These are phyloP conservation scores for Globisporangium viniferum DNA, from an alignment of 352 stramenopile species.

Conservation along the genomic window DNA sequence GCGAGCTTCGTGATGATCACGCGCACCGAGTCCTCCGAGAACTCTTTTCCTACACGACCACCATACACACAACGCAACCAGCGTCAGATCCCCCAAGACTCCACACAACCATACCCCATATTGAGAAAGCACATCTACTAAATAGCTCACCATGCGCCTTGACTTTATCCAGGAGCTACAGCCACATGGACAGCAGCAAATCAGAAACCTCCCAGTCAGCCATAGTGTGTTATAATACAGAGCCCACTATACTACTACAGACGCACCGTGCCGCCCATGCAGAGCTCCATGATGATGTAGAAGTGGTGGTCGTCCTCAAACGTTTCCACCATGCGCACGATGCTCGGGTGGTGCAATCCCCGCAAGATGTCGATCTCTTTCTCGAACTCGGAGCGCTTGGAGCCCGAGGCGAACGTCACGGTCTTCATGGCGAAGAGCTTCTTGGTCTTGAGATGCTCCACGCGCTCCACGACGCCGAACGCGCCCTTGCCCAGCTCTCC, in stretches of 20 bases:
- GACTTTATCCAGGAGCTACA: slow-evolving; percentile 58
- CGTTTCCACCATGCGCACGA: slow-evolving; percentile 79
- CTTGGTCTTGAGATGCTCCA: slow-evolving; percentile 64
- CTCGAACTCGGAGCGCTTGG: slow-evolving; percentile 67
- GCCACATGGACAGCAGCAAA: neutral
- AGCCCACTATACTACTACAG: neutral
- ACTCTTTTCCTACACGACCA: slow-evolving; percentile 25
- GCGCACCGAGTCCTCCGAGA: slow-evolving; percentile 56
- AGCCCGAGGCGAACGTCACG: slow-evolving; percentile 56
- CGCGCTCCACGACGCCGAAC: slow-evolving; percentile 73
- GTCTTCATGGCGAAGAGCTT: slow-evolving; percentile 81
- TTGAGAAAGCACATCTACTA: neutral
- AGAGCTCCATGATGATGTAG: slow-evolving; percentile 87
- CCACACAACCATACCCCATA: too few species aligned
- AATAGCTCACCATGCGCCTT: slow-evolving; percentile 28
- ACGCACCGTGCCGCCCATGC: slow-evolving; percentile 42
- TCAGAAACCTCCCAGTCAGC: neutral
- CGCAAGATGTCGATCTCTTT: slow-evolving; percentile 76
- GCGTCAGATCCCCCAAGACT: neutral
- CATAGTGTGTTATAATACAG: neutral
- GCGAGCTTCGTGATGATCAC: slow-evolving; percentile 56
- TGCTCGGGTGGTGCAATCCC: slow-evolving; percentile 75
- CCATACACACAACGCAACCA: neutral
- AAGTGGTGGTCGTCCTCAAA: slow-evolving; percentile 76
- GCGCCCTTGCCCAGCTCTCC: slow-evolving; percentile 63